Base-by-base conservation (phyloP, 345 rosid species). In the Dipteronia sinensis region DNA sequence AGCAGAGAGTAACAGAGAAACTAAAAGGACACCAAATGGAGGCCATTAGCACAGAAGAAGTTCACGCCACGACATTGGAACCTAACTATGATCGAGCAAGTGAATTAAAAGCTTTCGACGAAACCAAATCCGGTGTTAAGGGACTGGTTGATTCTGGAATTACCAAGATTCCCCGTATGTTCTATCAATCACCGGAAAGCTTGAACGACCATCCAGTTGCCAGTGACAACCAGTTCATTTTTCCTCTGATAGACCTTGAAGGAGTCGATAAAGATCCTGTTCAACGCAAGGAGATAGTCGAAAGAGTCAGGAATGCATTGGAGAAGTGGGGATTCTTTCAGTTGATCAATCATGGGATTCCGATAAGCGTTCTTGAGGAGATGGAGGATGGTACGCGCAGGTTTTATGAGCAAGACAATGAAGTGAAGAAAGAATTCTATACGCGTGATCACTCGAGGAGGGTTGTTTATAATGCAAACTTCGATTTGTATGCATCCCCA, bases 241-340 rank as follows among this genome's bases (percentile, higher is more conserved):
- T 90, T 69, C 90, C 87, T 0, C 74, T 84, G 4, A 87, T 88
- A 15, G 86, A 88, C 72, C 88, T 88, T 17, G 31, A 55, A 8
- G 67, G 68, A 7, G 16, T 17, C 22, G 75, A 74, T 22, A 53
- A 64, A 0, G 79, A 82, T 29, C 53, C 40, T 1, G 13, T 6
- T 7, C 27, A 6, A 11, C 65, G 74, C 8, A 55, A 12, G 66
- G 23, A 74, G 71, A 71, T 75, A 1, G 79, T 56, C 0, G 73
- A 77, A 1, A 17, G 73, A 61, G 51, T 75, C 15, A 10, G 25
- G 22, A 71, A 47, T 15, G 83, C 87, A 5, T 46, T 51, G 17
- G 47, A 20, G 56, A 69, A 44, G 29, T 77, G 82, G 80, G 82
- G 85, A 0, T 77, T 85, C 66, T 85, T 84, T 53, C 83, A 78